Evolutionary conservation across 2,329 filamentous ascomycete genomes (phyloP).

Genomic region (Phoma sp.): DNA sequence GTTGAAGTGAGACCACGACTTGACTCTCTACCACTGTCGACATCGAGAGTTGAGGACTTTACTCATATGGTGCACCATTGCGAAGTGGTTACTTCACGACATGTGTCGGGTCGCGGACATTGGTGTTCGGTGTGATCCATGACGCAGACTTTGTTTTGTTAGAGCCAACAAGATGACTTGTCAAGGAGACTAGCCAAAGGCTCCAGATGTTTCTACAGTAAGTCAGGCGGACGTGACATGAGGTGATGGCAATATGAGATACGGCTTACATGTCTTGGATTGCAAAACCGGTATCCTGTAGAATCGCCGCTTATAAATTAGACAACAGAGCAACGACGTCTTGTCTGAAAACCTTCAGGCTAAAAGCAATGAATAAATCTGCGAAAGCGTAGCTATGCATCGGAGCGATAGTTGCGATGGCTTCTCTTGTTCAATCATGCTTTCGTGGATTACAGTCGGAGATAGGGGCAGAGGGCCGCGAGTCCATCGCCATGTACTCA

Average conservation of each 20-base stretch:
- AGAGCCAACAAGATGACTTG: too few relatives aligned
- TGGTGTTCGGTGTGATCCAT: too few relatives aligned
- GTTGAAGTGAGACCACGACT: slow-evolving; percentile 1
- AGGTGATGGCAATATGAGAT: not conserved
- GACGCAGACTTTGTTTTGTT: too few relatives aligned
- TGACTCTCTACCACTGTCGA: not conserved
- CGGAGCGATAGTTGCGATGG: not conserved
- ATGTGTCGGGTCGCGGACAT: too few relatives aligned
- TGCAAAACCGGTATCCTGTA: not conserved
- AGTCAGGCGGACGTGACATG: not conserved
- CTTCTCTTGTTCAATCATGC: not conserved
- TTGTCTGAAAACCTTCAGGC: not conserved
- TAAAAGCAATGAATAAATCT: not conserved
- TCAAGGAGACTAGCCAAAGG: too few relatives aligned
- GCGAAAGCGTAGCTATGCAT: not conserved
- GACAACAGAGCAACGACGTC: not conserved
- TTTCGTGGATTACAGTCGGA: not conserved
- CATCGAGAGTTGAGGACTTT: too few relatives aligned
- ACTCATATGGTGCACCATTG: too few relatives aligned
- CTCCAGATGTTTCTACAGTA: too few relatives aligned
- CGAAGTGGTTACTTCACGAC: too few relatives aligned
- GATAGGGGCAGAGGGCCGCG: not conserved
- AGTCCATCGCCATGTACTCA: slow-evolving; percentile 25
- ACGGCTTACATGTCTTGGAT: not conserved
- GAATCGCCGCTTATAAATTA: slow-evolving; percentile 3